Percentiles rank a stretch among this genome's conserved stretches.
Conservation (phyloP, 305 asterid species). For the Fraxinus angustifolia region DNA sequence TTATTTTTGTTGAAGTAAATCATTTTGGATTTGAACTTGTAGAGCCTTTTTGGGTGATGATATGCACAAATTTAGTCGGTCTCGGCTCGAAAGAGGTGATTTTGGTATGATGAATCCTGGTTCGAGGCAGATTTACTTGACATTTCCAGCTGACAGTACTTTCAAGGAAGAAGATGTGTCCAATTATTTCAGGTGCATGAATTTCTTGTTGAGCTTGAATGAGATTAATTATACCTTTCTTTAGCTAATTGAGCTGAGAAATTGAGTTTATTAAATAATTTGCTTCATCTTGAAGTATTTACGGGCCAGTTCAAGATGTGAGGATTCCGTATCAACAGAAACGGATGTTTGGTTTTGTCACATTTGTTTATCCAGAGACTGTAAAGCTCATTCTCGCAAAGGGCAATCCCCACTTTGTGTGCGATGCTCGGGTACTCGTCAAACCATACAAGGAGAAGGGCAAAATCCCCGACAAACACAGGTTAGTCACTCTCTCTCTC, state of each 20-base stretch:
- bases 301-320: slow-evolving; percentile 74
- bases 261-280: slow-evolving; percentile 14
- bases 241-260: neutral
- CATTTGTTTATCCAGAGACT: slow-evolving; percentile 64
- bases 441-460: slow-evolving; percentile 80
- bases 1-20: neutral
- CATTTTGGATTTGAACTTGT: neutral
- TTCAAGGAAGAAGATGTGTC: slow-evolving; percentile 65
- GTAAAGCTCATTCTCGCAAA: slow-evolving; percentile 70
- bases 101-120: slow-evolving; percentile 50
- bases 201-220: neutral
- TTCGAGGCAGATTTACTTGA: slow-evolving; percentile 77
- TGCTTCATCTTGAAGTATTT: slow-evolving; percentile 34
- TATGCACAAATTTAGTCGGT: slow-evolving; percentile 38
- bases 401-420: slow-evolving; percentile 77
- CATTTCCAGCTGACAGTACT: slow-evolving; percentile 51
- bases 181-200: slow-evolving; percentile 52
- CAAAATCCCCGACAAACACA: slow-evolving; percentile 65
- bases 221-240: neutral
- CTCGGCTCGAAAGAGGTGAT: slow-evolving; percentile 47
- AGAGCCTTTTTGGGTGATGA: slow-evolving; percentile 45
- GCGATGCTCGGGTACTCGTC: slow-evolving; percentile 80
- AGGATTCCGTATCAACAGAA: slow-evolving; percentile 79
- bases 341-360: slow-evolving; percentile 75
- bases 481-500: slow-evolving; percentile 19